Conservation (phyloP, 306 rosid genomes). For the Cucurbita ficifolia region DNA sequence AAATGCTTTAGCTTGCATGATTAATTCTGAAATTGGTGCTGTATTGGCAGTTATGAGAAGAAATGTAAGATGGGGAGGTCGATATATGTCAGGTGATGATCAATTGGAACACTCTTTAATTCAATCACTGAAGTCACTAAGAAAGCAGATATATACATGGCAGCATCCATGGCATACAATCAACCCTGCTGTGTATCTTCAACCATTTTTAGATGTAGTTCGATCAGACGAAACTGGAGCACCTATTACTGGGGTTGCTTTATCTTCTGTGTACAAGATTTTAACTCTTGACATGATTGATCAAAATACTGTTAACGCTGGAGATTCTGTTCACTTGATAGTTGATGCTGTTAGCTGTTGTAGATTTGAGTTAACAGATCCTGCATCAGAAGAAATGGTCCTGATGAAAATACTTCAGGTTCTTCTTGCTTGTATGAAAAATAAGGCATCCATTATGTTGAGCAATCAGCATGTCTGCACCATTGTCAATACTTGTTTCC, state of each 20-base stretch:
- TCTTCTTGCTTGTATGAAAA: slow-evolving; percentile 91
- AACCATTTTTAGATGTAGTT: slow-evolving; percentile 93
- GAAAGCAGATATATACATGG: slow-evolving; percentile 78
- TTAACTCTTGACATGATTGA: slow-evolving; percentile 80
- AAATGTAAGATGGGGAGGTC: slow-evolving; percentile 92
- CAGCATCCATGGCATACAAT: slow-evolving; percentile 85
- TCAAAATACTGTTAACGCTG: slow-evolving; percentile 69
- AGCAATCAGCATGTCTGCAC: slow-evolving; percentile 98
- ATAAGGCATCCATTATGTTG: slow-evolving; percentile 80
- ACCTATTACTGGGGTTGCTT: slow-evolving; percentile 81
- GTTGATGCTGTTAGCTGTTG: slow-evolving; percentile 97
- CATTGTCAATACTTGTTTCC: slow-evolving; percentile 87
- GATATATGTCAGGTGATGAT: slow-evolving; percentile 87
- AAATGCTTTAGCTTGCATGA: slow-evolving; percentile 67
- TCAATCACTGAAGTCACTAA: slow-evolving; percentile 73
- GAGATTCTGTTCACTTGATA: slow-evolving; percentile 82
- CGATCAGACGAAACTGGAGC: slow-evolving; percentile 94
- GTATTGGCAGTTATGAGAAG: slow-evolving; percentile 96
- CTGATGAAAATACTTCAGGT: slow-evolving; percentile 92
- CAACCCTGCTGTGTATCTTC: slow-evolving; percentile 71
- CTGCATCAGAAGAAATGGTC: slow-evolving; percentile 89
- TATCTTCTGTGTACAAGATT: slow-evolving; percentile 88
- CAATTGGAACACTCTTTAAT: slow-evolving; percentile 85
- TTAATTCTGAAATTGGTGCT: slow-evolving; percentile 87
- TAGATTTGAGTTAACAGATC: slow-evolving; percentile 91